A percentile compares a stretch with the other conserved stretches of the same genome.
These are phyloP conservation scores for Odontarrhena argentea DNA, from an alignment of 345 rosid genomes.

Conservation along the genomic window DNA sequence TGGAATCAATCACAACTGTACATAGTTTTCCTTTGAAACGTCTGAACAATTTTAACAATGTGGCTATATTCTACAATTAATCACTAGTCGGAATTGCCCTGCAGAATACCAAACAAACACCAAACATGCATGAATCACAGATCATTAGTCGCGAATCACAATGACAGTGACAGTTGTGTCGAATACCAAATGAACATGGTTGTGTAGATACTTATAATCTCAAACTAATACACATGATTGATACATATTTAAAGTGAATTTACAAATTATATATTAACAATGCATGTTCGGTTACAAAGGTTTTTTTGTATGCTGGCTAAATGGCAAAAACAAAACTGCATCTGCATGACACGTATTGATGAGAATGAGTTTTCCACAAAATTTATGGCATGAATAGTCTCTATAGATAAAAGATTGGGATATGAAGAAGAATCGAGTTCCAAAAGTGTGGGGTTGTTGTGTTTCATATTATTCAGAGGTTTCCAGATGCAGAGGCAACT, in stretches of 20 bases:
- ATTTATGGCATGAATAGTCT: constrained; percentile 9
- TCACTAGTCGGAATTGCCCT: no score
- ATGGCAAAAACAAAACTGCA: constrained; percentile 11
- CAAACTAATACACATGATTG: neutral
- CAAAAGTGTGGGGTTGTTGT: constrained; percentile 38
- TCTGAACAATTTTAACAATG: no score
- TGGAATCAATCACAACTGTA: no score
- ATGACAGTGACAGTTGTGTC: no score
- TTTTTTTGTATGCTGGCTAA: neutral
- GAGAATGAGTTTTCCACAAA: neutral
- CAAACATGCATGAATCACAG: no score
- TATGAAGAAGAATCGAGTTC: constrained; percentile 40
- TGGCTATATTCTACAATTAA: no score
- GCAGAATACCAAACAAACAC: no score
- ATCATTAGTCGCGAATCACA: no score
- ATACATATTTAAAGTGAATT: constrained; percentile 6
- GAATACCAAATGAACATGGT: neutral
- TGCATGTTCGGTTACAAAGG: neutral
- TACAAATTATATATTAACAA: neutral
- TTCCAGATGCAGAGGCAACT: constrained; percentile 39
- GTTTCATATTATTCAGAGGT: constrained; percentile 29
- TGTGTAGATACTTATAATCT: constrained; percentile 3
- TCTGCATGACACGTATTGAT: constrained; percentile 25
- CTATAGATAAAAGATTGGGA: constrained; percentile 19
- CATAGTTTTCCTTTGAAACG: no score